phyloP scores from a whole-genome alignment of 139 green algal species.

The Zygnema cylindricum region DNA sequence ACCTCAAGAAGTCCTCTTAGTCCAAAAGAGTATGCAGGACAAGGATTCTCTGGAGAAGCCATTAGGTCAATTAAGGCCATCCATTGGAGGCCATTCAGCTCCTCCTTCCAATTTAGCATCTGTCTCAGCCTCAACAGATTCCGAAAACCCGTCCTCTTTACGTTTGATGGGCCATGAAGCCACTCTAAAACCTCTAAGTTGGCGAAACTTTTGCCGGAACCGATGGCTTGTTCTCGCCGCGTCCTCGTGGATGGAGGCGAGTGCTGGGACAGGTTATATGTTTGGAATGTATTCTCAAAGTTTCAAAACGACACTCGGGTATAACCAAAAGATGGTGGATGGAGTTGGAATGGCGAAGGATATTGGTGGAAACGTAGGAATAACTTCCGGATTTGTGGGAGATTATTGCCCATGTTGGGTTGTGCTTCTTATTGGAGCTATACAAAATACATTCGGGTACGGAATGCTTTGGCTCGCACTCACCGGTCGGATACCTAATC shows the following conservation, averaged over 20 bases:
- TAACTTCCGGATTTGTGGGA: conserved; percentile 47
- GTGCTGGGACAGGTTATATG: conserved; percentile 39
- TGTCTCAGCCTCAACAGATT: too few relatives aligned
- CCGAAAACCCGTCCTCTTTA: too few relatives aligned
- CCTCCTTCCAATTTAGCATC: too few relatives aligned
- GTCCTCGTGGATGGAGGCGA: conserved; percentile 37
- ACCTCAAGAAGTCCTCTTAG: too few relatives aligned
- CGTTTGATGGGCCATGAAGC: neutral
- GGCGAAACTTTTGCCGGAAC: conserved; percentile 14
- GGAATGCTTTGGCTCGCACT: conserved; percentile 54
- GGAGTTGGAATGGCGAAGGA: conserved; percentile 53
- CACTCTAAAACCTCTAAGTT: neutral
- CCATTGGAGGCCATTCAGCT: too few relatives aligned
- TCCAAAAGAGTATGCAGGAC: too few relatives aligned
- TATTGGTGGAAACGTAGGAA: conserved; percentile 53
- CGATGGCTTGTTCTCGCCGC: conserved; percentile 52
- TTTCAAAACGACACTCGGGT: conserved; percentile 55
- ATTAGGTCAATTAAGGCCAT: too few relatives aligned
- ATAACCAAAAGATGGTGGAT: conserved; percentile 51
- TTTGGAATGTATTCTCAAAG: conserved; percentile 53
- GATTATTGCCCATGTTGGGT: conserved; percentile 30
- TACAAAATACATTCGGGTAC: conserved; percentile 38
- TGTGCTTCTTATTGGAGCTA: conserved; percentile 44
- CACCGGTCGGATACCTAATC: conserved; percentile 3
- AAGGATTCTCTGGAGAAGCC: too few relatives aligned